Evolutionary conservation across 2,329 filamentous ascomycete species (phyloP).

Genomic region (Colletotrichum zoysiae): DNA sequence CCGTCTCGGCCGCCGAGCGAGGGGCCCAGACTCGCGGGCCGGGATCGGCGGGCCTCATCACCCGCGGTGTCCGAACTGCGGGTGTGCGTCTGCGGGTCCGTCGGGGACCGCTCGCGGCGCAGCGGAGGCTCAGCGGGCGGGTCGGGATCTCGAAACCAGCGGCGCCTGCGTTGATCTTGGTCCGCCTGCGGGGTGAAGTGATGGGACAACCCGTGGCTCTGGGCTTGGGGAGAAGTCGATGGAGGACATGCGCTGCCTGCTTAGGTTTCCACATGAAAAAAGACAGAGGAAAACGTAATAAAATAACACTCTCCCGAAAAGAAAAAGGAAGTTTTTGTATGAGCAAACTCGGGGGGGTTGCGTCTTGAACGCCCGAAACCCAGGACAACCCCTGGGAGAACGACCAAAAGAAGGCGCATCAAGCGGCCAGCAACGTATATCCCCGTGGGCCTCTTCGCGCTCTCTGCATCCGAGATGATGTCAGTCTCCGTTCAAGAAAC

Average conservation of each 20-base stretch:
- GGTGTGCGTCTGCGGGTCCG: conserved; percentile 4
- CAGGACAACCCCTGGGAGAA: no score
- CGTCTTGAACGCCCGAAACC: neutral
- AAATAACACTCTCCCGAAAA: no score
- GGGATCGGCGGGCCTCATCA: neutral
- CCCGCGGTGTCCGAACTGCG: neutral
- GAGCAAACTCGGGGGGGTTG: neutral
- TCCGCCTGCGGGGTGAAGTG: no score
- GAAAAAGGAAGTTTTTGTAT: neutral
- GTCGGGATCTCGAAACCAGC: neutral
- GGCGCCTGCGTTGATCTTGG: neutral
- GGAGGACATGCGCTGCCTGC: neutral
- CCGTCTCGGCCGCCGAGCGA: neutral
- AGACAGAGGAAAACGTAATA: neutral
- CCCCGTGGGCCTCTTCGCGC: neutral
- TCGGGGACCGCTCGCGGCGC: neutral
- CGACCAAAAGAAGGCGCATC: neutral
- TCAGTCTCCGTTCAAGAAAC: neutral
- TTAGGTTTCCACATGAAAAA: neutral
- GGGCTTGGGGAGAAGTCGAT: neutral
- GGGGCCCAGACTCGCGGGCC: no score
- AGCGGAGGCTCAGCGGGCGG: neutral
- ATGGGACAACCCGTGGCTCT: neutral
- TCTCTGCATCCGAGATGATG: neutral
- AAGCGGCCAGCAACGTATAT: neutral